Conservation (phyloP, 2,329 filamentous ascomycete genomes). For the Clonostachys rhizophaga region DNA sequence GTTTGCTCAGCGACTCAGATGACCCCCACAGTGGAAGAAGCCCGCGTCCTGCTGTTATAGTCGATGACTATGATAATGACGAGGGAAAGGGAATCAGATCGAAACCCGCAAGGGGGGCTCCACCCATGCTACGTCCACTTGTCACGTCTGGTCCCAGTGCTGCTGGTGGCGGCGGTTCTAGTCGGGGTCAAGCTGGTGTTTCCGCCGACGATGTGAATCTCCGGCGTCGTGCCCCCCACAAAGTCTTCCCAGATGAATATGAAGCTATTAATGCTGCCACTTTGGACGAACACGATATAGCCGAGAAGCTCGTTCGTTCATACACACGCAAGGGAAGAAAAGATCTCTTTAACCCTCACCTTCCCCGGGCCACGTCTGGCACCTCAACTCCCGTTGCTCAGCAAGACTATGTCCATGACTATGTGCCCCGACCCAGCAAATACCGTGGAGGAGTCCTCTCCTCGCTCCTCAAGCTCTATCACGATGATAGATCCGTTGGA, state of each 20-base stretch:
- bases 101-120: too few species aligned
- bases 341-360: constrained; percentile 21
- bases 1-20: constrained; percentile 21
- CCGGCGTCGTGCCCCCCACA: constrained; percentile 14
- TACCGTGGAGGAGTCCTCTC: constrained; percentile 72
- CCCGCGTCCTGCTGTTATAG: constrained; percentile 1
- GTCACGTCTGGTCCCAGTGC: neutral
- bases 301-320: constrained; percentile 18
- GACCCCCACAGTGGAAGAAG: constrained; percentile 3
- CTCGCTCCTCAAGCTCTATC: constrained; percentile 66
- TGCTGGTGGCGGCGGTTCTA: neutral
- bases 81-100: neutral
- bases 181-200: neutral
- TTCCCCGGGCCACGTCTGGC: constrained; percentile 19
- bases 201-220: constrained; percentile 3
- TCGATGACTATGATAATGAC: constrained; percentile 3
- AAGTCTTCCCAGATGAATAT: constrained; percentile 11
- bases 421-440: constrained; percentile 61
- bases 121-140: neutral
- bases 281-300: constrained; percentile 4
- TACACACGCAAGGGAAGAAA: constrained; percentile 18
- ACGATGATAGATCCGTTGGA: constrained; percentile 19
- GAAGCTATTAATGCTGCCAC: constrained; percentile 12
- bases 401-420: constrained; percentile 46
- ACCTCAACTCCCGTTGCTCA: constrained; percentile 32